A percentile compares a stretch with the other conserved stretches of the same genome.
These are phyloP conservation scores for Kodamaea leandrae DNA, from an alignment of 805 yeast genomes.

Conservation along the genomic window DNA sequence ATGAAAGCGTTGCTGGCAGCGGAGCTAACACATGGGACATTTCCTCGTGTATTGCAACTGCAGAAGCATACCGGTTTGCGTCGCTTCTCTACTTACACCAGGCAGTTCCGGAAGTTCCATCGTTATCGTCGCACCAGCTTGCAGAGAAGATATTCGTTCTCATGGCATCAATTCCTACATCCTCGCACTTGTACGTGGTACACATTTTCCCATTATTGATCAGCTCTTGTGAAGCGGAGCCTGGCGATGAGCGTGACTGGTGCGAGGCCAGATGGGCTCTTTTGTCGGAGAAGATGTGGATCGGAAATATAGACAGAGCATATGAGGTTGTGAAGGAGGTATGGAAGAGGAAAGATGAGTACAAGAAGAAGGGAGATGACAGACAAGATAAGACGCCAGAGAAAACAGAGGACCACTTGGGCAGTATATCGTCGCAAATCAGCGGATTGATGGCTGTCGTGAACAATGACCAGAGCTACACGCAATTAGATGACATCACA, in stretches of 20 bases:
- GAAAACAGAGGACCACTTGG: slow-evolving; percentile 19
- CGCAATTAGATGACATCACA: slow-evolving; percentile 29
- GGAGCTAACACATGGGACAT: slow-evolving; percentile 48
- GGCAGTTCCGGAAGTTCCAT: slow-evolving; percentile 68
- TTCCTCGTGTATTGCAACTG: slow-evolving; percentile 62
- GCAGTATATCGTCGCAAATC: slow-evolving; percentile 31
- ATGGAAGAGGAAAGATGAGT: slow-evolving; percentile 60
- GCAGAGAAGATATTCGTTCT: slow-evolving; percentile 61
- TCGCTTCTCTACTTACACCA: slow-evolving; percentile 61
- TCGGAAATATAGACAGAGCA: slow-evolving; percentile 65
- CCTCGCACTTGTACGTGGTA: slow-evolving; percentile 52
- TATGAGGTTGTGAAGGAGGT: slow-evolving; percentile 69
- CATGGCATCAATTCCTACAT: slow-evolving; percentile 60
- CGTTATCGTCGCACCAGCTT: slow-evolving; percentile 49
- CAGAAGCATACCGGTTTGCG: slow-evolving; percentile 65
- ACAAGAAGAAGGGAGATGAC: slow-evolving; percentile 22
- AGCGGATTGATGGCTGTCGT: slow-evolving; percentile 42
- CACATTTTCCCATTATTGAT: slow-evolving; percentile 66
- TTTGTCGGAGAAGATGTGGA: slow-evolving; percentile 53
- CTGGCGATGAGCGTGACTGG: slow-evolving; percentile 61
- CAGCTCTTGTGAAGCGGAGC: slow-evolving; percentile 63
- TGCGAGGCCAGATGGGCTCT: slow-evolving; percentile 56
- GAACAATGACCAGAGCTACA: slow-evolving; percentile 28
- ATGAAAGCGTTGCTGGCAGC: slow-evolving; percentile 12
- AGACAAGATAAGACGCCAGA: slow-evolving; percentile 10